These are phyloP conservation scores for Benincasa hispida DNA, from an alignment of 306 rosid species.

Conservation along the genomic window DNA sequence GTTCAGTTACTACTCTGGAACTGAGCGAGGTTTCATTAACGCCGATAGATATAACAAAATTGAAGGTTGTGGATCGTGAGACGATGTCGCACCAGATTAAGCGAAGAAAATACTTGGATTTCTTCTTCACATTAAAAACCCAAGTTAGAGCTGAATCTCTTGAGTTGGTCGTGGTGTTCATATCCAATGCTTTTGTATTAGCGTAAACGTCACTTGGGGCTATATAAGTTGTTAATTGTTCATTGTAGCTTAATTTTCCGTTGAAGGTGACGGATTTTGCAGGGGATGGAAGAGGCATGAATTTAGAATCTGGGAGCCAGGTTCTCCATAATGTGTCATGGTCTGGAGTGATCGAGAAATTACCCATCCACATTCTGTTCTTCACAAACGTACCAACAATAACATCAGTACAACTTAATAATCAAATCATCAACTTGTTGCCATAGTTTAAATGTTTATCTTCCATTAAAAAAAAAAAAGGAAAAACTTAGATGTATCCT, in stretches of 20 bases:
- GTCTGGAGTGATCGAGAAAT: background rate
- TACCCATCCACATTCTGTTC: background rate
- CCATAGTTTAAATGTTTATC: too few relatives aligned
- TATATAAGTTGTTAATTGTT: fast-evolving
- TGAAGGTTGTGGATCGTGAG: background rate
- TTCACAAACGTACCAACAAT: too few relatives aligned
- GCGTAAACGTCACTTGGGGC: background rate
- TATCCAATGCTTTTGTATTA: background rate
- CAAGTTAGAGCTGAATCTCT: background rate
- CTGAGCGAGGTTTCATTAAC: background rate
- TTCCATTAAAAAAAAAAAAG: too few relatives aligned
- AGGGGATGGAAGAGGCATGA: background rate
- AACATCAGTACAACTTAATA: too few relatives aligned
- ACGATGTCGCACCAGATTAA: background rate
- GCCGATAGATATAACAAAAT: background rate
- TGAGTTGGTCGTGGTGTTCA: background rate
- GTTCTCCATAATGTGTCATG: constrained; percentile 6
- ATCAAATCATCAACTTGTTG: too few relatives aligned
- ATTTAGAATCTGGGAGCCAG: constrained; percentile 4
- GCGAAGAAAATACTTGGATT: background rate
- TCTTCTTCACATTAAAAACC: constrained; percentile 7
- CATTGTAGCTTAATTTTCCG: too few relatives aligned
- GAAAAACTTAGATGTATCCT: too few relatives aligned
- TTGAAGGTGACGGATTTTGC: background rate
- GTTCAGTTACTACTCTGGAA: fast-evolving